These are phyloP conservation scores for Aspergillus niger DNA, from an alignment of 2,329 filamentous ascomycete species.

Conservation along the genomic window DNA sequence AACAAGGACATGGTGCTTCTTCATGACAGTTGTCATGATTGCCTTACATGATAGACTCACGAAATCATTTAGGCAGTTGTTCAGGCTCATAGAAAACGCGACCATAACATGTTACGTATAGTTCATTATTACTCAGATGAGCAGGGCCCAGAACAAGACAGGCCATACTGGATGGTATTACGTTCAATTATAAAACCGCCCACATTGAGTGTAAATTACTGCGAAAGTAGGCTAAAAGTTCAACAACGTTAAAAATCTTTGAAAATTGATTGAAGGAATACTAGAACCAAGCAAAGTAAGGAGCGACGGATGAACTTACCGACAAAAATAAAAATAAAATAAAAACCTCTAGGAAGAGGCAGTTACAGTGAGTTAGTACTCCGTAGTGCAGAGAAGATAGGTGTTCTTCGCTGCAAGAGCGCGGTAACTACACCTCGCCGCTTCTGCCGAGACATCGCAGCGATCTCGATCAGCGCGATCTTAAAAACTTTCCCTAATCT, in stretches of 20 bases:
- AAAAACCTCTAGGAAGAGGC: neutral
- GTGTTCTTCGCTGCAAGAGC: neutral
- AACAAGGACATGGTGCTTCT: neutral
- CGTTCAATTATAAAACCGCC: neutral
- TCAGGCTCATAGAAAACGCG: neutral
- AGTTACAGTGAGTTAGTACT: neutral
- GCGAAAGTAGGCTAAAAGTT: no score
- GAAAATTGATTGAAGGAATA: neutral
- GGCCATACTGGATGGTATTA: neutral
- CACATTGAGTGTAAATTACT: no score
- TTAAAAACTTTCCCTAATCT: constrained; percentile 2
- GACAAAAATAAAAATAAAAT: neutral
- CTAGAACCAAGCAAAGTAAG: neutral
- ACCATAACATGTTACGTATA: neutral
- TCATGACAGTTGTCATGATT: constrained; percentile 18
- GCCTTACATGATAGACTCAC: neutral
- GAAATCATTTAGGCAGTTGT: neutral
- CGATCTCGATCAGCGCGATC: constrained; percentile 12
- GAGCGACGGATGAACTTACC: neutral
- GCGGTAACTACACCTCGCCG: neutral
- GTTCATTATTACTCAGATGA: neutral
- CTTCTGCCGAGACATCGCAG: neutral
- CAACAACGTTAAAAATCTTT: no score
- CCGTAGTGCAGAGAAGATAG: neutral
- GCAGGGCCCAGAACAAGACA: neutral